Conservation (phyloP, 257 asterid species). For the Nicotiana knightiana region DNA sequence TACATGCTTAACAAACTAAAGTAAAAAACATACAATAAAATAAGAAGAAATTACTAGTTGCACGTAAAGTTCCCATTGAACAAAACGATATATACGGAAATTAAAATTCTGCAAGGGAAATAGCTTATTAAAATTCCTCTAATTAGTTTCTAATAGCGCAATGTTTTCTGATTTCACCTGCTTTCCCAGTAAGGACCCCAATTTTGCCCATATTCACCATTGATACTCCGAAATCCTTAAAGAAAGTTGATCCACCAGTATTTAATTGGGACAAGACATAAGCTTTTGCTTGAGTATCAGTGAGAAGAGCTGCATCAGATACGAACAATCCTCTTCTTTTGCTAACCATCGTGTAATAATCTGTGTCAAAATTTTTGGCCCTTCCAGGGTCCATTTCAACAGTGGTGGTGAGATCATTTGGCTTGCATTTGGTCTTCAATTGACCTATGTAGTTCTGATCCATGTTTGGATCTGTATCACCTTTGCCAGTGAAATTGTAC, state of each 20-base stretch:
- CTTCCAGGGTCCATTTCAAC: constrained; percentile 32
- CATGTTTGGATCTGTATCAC: constrained; percentile 6
- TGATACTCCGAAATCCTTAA: constrained; percentile 38
- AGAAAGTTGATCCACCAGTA: constrained; percentile 22
- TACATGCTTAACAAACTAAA: neutral
- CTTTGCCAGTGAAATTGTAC: constrained; percentile 1
- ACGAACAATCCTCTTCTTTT: constrained; percentile 33
- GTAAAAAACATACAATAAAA: neutral
- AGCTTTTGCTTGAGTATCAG: constrained; percentile 24
- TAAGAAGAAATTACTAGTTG: too few relatives aligned
- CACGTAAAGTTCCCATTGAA: too few relatives aligned
- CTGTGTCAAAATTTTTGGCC: constrained; percentile 20
- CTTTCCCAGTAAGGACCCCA: neutral
- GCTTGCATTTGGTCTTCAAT: neutral
- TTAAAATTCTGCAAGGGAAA: neutral
- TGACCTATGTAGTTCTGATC: neutral
- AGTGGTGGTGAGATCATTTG: neutral
- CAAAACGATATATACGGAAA: too few relatives aligned
- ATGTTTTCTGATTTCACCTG: constrained; percentile 33
- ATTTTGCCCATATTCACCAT: constrained; percentile 24
- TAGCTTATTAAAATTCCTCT: neutral
- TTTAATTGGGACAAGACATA: constrained; percentile 24
- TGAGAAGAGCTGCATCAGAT: constrained; percentile 37
- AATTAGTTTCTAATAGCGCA: constrained; percentile 16
- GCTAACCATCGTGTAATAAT: constrained; percentile 19